phyloP scores from a whole-genome alignment of 768 basidiomycete genomes.

The Boletus rex-veris region DNA sequence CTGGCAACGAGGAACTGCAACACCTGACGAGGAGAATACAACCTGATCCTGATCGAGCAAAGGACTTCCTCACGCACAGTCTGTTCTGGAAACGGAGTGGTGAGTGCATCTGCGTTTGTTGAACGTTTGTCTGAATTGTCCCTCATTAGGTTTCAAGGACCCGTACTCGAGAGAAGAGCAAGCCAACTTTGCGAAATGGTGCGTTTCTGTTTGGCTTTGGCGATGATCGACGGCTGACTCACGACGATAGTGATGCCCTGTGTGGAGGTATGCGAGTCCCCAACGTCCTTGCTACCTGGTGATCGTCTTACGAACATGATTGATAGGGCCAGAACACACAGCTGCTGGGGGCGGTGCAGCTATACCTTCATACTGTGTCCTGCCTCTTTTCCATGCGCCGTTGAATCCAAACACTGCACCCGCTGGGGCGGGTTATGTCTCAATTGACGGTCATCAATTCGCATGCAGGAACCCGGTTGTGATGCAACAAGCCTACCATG shows the following conservation, averaged over 20 bases:
- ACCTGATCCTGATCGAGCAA: constrained; percentile 45
- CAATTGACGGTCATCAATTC: constrained; percentile 55
- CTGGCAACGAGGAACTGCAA: constrained; percentile 39
- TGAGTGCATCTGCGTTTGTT: constrained; percentile 17
- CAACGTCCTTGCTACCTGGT: neutral
- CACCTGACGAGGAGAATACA: constrained; percentile 43
- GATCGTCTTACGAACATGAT: neutral
- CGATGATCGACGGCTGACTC: neutral
- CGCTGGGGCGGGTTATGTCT: constrained; percentile 44
- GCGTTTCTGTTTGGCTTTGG: constrained; percentile 8
- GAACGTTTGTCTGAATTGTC: no score
- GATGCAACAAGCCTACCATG: constrained; percentile 55
- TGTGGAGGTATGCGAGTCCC: constrained; percentile 39
- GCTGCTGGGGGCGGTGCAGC: constrained; percentile 36
- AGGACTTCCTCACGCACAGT: constrained; percentile 53
- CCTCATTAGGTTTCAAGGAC: constrained; percentile 52
- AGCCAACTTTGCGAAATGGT: constrained; percentile 53
- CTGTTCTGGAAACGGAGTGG: constrained; percentile 60
- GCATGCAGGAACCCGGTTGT: constrained; percentile 50
- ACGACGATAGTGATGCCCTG: constrained; percentile 42
- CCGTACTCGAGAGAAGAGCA: constrained; percentile 59
- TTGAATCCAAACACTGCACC: constrained; percentile 26
- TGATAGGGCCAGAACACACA: constrained; percentile 50
- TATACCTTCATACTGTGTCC: constrained; percentile 51
- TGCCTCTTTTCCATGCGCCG: constrained; percentile 51